These are phyloP conservation scores for Rhodotorula sp. DNA, from an alignment of 1,284 basidiomycete species.

Conservation along the genomic window DNA sequence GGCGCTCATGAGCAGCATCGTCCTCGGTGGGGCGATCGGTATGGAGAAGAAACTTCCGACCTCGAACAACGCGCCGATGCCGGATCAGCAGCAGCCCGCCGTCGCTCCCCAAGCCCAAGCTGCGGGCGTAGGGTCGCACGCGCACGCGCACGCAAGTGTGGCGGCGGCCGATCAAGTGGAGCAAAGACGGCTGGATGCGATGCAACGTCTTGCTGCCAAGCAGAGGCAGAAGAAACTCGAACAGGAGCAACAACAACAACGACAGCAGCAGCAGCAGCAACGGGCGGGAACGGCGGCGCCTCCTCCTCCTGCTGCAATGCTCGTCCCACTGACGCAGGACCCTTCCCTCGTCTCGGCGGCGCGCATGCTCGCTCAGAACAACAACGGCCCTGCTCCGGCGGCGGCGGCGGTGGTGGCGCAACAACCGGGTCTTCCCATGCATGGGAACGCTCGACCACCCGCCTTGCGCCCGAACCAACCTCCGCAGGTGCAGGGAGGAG, in stretches of 20 bases:
- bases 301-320: background rate
- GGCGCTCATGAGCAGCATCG: background rate
- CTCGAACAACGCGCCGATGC: background rate
- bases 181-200: background rate
- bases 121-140: background rate
- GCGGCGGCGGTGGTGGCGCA: background rate
- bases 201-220: conserved; percentile 10
- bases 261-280: background rate
- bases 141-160: background rate
- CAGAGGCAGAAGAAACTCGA: background rate
- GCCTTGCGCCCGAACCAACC: conserved; percentile 5
- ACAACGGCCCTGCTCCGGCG: background rate
- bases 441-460: conserved; percentile 1
- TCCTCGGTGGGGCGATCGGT: background rate
- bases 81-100: background rate
- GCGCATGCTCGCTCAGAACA: background rate
- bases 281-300: too few species aligned
- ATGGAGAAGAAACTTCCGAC: background rate
- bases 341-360: background rate
- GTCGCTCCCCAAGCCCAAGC: background rate
- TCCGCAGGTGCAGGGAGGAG: background rate
- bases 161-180: background rate
- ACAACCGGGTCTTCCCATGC: background rate
- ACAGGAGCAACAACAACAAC: background rate
- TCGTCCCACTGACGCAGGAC: background rate